Base-by-base conservation (phyloP, 2,329 filamentous ascomycete genomes). In the Sarocladium kiliense region DNA sequence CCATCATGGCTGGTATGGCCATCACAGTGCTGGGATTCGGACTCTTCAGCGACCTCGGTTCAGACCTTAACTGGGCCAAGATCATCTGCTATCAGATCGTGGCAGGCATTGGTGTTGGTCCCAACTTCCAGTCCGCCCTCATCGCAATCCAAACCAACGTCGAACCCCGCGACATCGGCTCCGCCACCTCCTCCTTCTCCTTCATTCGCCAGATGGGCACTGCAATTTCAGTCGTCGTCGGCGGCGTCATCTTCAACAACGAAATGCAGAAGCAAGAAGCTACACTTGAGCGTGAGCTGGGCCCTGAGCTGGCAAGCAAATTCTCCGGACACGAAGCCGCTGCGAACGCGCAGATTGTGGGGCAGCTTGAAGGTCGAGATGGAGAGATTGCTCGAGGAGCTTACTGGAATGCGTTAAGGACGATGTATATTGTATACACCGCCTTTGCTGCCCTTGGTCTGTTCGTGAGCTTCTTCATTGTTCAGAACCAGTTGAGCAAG, bases 241-340 rank as follows among this genome's bases (percentile, higher is more conserved):
- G 89, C 23, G 84, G 87, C n/a, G 87, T 90, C 45, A 79, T 92
- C 36, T 91, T 92, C 71, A 85, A 90, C 69, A 91, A 92, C 66
- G 73, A 79, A 57, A 89, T 91, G 84, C 71, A 82, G 59, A 74
- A 73, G 47, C 79, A 83, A 61, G 74, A 77, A 26, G 63, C 71
- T 3, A 63, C 65, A 9, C 75, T 88, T 27, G 68, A 71, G 21
- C 62, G 70, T 27, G 68, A 77, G 3, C 74, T 89, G 0, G 79
- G 79, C 0, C 70, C 70, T 0, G 64, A 78, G 2, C 70, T 77
- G 1, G 82, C 82, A 0, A 61, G 66, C 3, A 63, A 73, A 23
- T 76, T 89, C 5, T 77, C 80, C 3, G 84, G 85, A n/a, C 71
- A 74, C 59, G 76, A 78, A 56, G 82, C 86, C 34, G 78, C 82